Evolutionary conservation across 73 alveolate species (phyloP), one percentile per base, ranked within the genome.

Genomic region (Durusdinium trenchii): DNA sequence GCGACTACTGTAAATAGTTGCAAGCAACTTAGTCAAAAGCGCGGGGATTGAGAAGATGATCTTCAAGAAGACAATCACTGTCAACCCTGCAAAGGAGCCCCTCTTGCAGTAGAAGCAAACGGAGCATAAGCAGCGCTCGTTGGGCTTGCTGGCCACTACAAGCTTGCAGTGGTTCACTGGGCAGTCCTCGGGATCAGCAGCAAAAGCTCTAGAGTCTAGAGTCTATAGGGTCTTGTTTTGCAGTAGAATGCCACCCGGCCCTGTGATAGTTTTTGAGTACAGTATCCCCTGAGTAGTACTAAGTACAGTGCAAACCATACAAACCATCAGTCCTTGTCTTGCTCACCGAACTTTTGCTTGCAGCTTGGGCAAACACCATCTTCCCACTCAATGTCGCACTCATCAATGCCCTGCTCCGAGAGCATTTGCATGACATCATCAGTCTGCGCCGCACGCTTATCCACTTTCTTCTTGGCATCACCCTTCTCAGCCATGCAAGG

Each of bases 31-130:
- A 4, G 54, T 14, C 47, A 14, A 7, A 54, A 76, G 47, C 14
- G 54, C 61, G 10, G 87, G 61, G 40, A 76, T 9, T 6, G 14
- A 1, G 20, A 2, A 28, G 40, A 76, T 38, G 42, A 76, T 6
- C 61, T 43, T 30, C 87, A 76, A 45, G 60, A 76, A 76, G 6
- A 42, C 87, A 23, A 10, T 3, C 87, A 76, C 20, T 54, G 61
- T 42, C 87, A 76, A 7, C 61, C 43, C 43, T 5, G 30, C 38
- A 38, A 76, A 76, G 3, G 42, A 10, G 36, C 87, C 87, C 20
- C 87, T 3, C 87, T 76, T 76, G 42, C 54, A 40, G 87, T 76
- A 76, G 47, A 76, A 76, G 87, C 87, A 76, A 28, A 14, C 12
- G 43, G 28, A 14, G 87, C 87, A 76, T 42, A 76, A n/a, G 38